Evolutionary conservation across 2,329 filamentous ascomycete genomes (phyloP).

Genomic region (Raffaelea albimanens): DNA sequence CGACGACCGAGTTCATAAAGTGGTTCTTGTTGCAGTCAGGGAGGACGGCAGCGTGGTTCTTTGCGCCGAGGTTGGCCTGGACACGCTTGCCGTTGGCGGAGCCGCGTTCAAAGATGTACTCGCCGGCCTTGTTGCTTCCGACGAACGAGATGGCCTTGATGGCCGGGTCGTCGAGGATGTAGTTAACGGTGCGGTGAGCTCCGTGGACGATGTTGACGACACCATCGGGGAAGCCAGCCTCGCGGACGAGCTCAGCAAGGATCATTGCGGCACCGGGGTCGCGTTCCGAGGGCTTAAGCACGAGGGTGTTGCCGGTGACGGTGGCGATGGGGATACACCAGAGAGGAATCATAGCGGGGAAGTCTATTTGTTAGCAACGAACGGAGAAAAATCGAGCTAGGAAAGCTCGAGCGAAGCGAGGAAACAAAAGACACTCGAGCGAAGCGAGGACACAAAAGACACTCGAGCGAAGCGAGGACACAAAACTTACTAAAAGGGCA

Average conservation of each 20-base stretch:
- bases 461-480: too few species aligned
- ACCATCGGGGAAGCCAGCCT: conserved; percentile 73
- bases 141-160: conserved; percentile 87
- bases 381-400: not conserved
- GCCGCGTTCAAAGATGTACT: conserved; percentile 73
- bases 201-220: conserved; percentile 80
- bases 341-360: conserved; percentile 87
- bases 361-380: conserved; percentile 42
- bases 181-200: conserved; percentile 71
- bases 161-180: conserved; percentile 73
- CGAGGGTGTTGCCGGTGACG: conserved; percentile 72
- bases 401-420: too few species aligned
- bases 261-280: conserved; percentile 82
- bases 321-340: conserved; percentile 83
- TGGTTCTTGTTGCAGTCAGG: conserved; percentile 89
- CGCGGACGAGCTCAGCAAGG: conserved; percentile 66
- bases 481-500: conserved; percentile 68
- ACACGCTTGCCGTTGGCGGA: conserved; percentile 82
- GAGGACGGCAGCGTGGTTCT: conserved; percentile 79
- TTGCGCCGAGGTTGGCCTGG: conserved; percentile 78
- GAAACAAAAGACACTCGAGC: conserved; percentile 4
- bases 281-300: conserved; percentile 80
- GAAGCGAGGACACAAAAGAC: too few species aligned
- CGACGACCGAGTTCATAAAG: conserved; percentile 73
- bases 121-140: conserved; percentile 77